phyloP scores from a whole-genome alignment of 2,329 filamentous ascomycete species.

The Alternaria novae-zelandiae region DNA sequence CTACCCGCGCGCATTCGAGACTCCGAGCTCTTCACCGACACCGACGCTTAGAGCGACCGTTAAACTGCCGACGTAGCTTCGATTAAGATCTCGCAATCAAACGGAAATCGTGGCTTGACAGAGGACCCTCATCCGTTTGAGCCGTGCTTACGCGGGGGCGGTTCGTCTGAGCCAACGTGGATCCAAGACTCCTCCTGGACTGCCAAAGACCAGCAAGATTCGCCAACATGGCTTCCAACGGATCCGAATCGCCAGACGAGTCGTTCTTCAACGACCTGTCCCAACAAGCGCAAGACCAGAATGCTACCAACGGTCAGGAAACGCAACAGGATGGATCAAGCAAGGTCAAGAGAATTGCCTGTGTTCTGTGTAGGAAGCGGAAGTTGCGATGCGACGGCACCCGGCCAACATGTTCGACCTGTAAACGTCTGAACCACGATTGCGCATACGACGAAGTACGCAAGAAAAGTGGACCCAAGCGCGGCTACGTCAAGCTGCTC shows the following conservation, averaged over 20 bases:
- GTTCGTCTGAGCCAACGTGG: slow-evolving; percentile 6
- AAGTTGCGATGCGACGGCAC: slow-evolving; percentile 90
- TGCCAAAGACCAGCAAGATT: not conserved
- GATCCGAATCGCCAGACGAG: slow-evolving; percentile 51
- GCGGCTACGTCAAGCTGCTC: slow-evolving; percentile 91
- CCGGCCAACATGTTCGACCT: slow-evolving; percentile 86
- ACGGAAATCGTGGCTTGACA: not conserved
- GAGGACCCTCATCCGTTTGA: not conserved
- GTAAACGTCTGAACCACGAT: slow-evolving; percentile 81
- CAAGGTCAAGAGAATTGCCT: slow-evolving; percentile 83
- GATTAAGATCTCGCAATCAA: not conserved
- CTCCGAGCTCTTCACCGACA: not conserved
- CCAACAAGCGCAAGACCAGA: slow-evolving; percentile 49
- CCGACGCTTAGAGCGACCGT: not conserved
- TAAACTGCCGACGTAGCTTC: not conserved
- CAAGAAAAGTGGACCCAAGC: slow-evolving; percentile 92
- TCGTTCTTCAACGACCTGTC: slow-evolving; percentile 64
- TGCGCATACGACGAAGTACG: slow-evolving; percentile 92
- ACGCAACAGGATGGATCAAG: slow-evolving; percentile 52
- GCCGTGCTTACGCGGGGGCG: slow-evolving; percentile 28
- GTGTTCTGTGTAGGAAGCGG: slow-evolving; percentile 89
- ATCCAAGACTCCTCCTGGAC: slow-evolving; percentile 12
- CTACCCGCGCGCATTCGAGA: slow-evolving; percentile 9
- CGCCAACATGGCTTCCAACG: slow-evolving; percentile 37
- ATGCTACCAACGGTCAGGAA: slow-evolving; percentile 51